A percentile compares a stretch with the other conserved stretches of the same genome.
phyloP scores from a whole-genome alignment of 2,329 filamentous ascomycete species.

The Epicoccum nigrum region DNA sequence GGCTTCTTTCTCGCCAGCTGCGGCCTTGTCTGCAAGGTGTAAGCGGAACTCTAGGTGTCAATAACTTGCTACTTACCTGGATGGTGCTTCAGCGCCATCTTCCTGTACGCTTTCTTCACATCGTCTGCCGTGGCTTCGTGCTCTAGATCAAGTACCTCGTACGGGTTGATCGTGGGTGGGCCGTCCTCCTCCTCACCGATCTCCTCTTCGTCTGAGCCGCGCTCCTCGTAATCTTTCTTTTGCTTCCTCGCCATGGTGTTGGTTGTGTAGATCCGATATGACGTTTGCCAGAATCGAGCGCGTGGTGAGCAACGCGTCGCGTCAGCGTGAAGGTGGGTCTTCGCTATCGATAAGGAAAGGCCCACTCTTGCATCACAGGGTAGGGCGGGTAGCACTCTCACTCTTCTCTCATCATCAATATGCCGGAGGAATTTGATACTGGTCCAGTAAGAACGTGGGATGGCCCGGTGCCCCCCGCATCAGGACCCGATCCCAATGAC shows the following conservation, averaged over 20 bases:
- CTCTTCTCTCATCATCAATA: slow-evolving; percentile 18
- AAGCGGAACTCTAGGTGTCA: slow-evolving; percentile 3
- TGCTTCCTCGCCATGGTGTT: slow-evolving; percentile 14
- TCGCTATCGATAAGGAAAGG: slow-evolving; percentile 24
- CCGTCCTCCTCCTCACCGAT: slow-evolving; percentile 50
- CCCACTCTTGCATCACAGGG: slow-evolving; percentile 19
- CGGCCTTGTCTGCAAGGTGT: slow-evolving; percentile 71
- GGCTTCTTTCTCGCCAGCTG: slow-evolving; percentile 68
- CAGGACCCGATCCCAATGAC: slow-evolving; percentile 32
- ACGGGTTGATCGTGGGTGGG: slow-evolving; percentile 75
- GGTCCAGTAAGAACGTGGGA: slow-evolving; percentile 31
- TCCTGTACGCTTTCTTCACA: slow-evolving; percentile 90
- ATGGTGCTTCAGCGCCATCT: slow-evolving; percentile 85
- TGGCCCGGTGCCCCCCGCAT: slow-evolving; percentile 23
- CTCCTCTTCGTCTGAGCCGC: slow-evolving; percentile 55
- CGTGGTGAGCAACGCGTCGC: slow-evolving; percentile 15
- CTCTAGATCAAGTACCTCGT: slow-evolving; percentile 76
- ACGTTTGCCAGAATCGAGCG: slow-evolving; percentile 5
- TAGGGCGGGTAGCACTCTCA: not conserved
- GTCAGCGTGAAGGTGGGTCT: slow-evolving; percentile 25
- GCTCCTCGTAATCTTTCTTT: slow-evolving; percentile 14
- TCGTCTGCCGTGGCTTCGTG: slow-evolving; percentile 75
- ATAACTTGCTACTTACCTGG: slow-evolving; percentile 55
- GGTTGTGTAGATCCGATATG: not conserved
- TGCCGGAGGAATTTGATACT: slow-evolving; percentile 27